Conservation (phyloP, 2,329 filamentous ascomycete genomes). For the Talaromyces atroroseus region DNA sequence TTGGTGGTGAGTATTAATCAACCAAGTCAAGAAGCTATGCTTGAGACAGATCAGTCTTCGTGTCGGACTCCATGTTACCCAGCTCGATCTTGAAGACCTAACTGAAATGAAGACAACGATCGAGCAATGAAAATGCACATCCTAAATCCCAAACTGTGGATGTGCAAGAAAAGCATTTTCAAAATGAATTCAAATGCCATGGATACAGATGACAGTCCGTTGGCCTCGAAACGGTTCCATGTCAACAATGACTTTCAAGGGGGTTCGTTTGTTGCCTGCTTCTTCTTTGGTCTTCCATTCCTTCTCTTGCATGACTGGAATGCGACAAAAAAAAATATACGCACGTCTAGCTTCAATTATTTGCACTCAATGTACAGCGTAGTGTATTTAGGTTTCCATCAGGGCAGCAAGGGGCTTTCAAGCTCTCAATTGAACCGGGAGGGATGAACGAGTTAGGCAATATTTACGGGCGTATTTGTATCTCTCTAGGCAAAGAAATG, state of each 20-base stretch:
- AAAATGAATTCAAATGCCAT: neutral
- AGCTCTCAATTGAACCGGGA: neutral
- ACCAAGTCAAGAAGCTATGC: too few species aligned
- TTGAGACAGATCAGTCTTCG: neutral
- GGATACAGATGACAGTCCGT: neutral
- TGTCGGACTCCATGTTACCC: neutral
- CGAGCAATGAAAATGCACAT: neutral
- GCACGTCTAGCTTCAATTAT: neutral
- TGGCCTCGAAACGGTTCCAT: constrained; percentile 4
- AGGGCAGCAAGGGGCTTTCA: neutral
- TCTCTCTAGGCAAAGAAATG: neutral
- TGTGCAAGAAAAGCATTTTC: neutral
- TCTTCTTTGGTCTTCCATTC: constrained; percentile 6
- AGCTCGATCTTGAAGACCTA: neutral
- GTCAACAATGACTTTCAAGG: neutral
- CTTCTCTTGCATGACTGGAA: constrained; percentile 14
- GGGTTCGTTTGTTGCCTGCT: too few species aligned
- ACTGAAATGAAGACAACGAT: neutral
- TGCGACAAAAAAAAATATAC: neutral
- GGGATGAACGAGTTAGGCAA: neutral
- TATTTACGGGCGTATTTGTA: neutral
- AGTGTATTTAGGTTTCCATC: neutral
- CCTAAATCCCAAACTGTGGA: neutral
- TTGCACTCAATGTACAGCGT: neutral
- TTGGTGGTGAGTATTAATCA: constrained; percentile 13